Conservation (phyloP, 1,284 basidiomycete species). For the Ustilago cynodontis region DNA sequence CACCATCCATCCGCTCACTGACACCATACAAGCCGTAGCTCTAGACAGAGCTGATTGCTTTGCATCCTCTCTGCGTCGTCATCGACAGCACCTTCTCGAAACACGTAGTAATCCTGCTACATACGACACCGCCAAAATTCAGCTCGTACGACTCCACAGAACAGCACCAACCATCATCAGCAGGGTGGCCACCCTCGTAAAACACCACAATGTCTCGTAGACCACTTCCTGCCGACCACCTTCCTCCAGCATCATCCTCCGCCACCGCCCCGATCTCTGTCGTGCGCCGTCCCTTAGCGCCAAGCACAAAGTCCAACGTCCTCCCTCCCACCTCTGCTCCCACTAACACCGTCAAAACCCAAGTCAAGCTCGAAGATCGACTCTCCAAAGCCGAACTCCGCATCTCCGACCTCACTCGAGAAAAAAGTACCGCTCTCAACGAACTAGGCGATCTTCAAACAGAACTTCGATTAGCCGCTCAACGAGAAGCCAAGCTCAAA, state of each 20-base stretch:
- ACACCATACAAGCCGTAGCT: no score
- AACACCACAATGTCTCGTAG: conserved; percentile 31
- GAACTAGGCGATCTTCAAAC: conserved; percentile 50
- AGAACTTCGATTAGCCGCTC: conserved; percentile 44
- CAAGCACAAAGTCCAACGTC: conserved; percentile 38
- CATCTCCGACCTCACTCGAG: conserved; percentile 39
- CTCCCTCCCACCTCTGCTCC: conserved; percentile 7
- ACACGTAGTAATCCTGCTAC: not conserved
- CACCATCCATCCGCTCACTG: not conserved
- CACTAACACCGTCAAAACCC: conserved; percentile 14
- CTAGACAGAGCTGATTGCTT: not conserved
- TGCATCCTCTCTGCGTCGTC: not conserved
- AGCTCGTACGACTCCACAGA: conserved; percentile 21
- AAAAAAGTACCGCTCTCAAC: conserved; percentile 29
- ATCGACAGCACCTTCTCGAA: not conserved
- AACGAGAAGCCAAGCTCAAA: conserved; percentile 51
- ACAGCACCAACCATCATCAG: not conserved
- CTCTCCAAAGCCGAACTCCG: conserved; percentile 30
- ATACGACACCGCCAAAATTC: conserved; percentile 9
- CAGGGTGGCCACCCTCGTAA: conserved; percentile 27
- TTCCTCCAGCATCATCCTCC: not conserved
- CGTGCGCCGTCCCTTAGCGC: conserved; percentile 35
- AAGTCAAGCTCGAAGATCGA: conserved; percentile 43
- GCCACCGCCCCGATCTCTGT: conserved; percentile 25
- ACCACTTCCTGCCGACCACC: not conserved